A percentile compares a stretch with the other conserved stretches of the same genome.
Evolutionary conservation across 1,284 basidiomycete species (phyloP).

Genomic region (Prillingera fragicola): DNA sequence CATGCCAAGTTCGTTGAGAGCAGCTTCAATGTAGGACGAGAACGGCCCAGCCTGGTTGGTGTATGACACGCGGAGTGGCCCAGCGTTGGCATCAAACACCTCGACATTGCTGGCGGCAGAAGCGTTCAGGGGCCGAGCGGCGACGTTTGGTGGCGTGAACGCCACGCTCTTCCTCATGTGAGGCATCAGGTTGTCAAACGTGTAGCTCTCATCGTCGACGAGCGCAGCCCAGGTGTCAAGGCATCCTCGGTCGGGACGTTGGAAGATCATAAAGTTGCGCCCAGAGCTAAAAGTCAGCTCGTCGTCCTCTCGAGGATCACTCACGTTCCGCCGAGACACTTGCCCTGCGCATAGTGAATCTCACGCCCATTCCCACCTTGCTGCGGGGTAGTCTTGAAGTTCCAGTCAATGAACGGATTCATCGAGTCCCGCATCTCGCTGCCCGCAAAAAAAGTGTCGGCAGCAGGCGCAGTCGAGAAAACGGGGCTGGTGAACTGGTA

Average conservation of each 20-base stretch:
- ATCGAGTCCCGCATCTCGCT: not conserved
- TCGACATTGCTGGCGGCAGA: not conserved
- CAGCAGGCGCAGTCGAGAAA: not conserved
- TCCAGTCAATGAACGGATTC: slow-evolving; percentile 7
- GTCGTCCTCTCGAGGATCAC: not conserved
- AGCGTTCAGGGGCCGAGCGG: not conserved
- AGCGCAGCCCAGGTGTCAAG: slow-evolving; percentile 1
- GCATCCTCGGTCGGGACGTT: slow-evolving; percentile 1
- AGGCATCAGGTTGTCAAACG: not conserved
- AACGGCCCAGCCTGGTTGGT: slow-evolving; percentile 2
- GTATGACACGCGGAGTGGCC: slow-evolving; percentile 2
- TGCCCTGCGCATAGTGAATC: slow-evolving; percentile 6
- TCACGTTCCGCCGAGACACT: slow-evolving; percentile 5
- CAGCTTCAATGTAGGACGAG: not conserved
- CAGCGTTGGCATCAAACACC: not conserved
- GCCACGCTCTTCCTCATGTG: slow-evolving; percentile 1
- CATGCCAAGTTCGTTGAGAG: not conserved
- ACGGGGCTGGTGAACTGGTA: slow-evolving; percentile 3
- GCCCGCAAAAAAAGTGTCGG: not conserved
- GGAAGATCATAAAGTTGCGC: slow-evolving; percentile 6
- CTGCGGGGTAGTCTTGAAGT: slow-evolving; percentile 3
- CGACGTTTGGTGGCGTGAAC: not conserved
- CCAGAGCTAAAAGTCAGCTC: not conserved
- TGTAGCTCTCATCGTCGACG: slow-evolving; percentile 2
- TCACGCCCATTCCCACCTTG: not conserved